Percentiles rank a stretch among this genome's conserved stretches.
phyloP scores from a whole-genome alignment of 805 yeast species.

The Hyphopichia homilentoma region DNA sequence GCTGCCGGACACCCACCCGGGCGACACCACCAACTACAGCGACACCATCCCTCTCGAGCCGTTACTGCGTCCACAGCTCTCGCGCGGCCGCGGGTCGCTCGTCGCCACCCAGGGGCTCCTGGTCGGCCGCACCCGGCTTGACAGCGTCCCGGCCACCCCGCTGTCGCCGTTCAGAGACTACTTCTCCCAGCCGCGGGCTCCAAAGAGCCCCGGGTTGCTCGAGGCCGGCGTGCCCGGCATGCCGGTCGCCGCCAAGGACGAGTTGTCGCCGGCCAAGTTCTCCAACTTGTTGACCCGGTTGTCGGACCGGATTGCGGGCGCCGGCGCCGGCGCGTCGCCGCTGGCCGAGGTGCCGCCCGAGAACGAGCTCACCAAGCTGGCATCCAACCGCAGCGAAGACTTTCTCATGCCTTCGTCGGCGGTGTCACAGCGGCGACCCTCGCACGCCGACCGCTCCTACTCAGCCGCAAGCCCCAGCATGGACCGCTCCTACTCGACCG shows the following conservation, averaged over 20 bases:
- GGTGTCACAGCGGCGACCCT: too few relatives aligned
- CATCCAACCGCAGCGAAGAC: background rate
- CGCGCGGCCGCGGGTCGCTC: background rate
- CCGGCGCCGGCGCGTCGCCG: conserved; percentile 14
- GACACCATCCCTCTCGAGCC: conserved; percentile 17
- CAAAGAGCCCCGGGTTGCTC: conserved; percentile 8
- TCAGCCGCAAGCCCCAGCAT: background rate
- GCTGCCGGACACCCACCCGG: conserved; percentile 3
- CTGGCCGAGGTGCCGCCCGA: background rate
- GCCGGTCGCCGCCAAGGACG: conserved; percentile 1
- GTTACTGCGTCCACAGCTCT: conserved; percentile 2
- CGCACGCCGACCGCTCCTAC: too few relatives aligned
- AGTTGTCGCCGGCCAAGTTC: conserved; percentile 18
- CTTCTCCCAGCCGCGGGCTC: background rate
- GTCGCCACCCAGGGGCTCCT: too few relatives aligned
- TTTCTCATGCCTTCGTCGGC: background rate
- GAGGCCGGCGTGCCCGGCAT: conserved; percentile 13
- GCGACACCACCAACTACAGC: conserved; percentile 6
- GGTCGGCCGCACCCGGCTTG: too few relatives aligned
- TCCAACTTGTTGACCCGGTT: conserved; percentile 23
- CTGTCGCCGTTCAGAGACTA: background rate
- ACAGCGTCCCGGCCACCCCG: too few relatives aligned
- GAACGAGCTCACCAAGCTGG: background rate
- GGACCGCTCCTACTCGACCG: background rate
- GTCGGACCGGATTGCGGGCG: conserved; percentile 35